Percentiles rank a stretch among this genome's conserved stretches.
Evolutionary conservation across 192 early-diverging fungal species (phyloP).

Genomic region (Coemansia sp.): DNA sequence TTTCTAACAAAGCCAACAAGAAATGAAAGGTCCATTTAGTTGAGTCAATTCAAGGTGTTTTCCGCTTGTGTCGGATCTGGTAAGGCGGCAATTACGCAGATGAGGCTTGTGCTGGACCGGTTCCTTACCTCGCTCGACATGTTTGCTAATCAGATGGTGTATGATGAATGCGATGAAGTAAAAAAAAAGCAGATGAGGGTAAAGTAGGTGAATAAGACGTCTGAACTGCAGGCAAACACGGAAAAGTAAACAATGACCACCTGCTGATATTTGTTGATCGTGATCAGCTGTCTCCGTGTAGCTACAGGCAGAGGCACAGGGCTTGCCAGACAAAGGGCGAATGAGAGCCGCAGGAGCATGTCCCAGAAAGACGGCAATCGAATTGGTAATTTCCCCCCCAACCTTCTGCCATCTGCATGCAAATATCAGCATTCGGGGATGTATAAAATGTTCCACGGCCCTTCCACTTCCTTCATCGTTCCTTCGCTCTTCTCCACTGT

Average conservation of each 20-base stretch:
- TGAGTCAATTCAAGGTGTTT: neutral
- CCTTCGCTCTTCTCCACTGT: slow-evolving; percentile 16
- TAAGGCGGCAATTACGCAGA: neutral
- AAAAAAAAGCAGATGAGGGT: neutral
- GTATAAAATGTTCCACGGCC: slow-evolving; percentile 16
- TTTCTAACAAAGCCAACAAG: slow-evolving; percentile 8
- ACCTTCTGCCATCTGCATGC: neutral
- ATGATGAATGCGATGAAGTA: neutral
- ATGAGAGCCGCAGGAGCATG: neutral
- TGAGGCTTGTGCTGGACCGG: neutral
- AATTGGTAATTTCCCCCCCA: neutral
- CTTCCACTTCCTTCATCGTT: slow-evolving; percentile 32
- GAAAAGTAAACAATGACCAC: neutral
- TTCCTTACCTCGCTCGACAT: slow-evolving; percentile 18
- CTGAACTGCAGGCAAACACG: neutral
- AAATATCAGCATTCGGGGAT: neutral
- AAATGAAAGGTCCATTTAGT: neutral
- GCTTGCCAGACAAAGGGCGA: neutral
- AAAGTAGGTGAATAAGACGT: neutral
- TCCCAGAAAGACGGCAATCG: neutral
- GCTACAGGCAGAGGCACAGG: too few species aligned
- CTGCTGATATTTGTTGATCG: neutral
- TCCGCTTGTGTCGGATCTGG: neutral
- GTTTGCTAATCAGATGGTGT: neutral
- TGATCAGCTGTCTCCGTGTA: neutral